Conservation (phyloP, 139 green algal species). For the Cymbomonas tetramitiformis region DNA sequence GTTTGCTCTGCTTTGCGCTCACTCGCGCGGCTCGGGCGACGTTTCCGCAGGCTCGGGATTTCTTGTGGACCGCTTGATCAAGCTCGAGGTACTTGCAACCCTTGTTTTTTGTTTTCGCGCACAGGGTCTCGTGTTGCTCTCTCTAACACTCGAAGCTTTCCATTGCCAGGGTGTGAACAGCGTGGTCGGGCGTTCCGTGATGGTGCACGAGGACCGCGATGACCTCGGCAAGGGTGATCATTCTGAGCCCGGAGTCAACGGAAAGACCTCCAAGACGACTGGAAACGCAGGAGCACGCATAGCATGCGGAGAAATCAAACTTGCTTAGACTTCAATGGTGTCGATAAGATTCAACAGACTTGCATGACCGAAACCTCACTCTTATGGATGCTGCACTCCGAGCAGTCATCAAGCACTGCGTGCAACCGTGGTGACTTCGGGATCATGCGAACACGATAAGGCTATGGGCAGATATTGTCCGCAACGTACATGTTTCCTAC, state of each 20-base stretch:
- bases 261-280: conserved; percentile 28
- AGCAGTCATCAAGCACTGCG: too few relatives aligned
- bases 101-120: not conserved
- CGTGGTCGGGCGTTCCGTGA: conserved; percentile 28
- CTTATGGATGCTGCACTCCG: too few relatives aligned
- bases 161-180: conserved; percentile 23
- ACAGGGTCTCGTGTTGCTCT: not conserved
- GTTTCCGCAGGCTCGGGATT: too few relatives aligned
- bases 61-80: not conserved
- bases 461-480: too few relatives aligned
- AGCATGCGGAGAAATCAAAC: conserved; percentile 26
- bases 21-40: too few relatives aligned
- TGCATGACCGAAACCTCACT: too few relatives aligned
- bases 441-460: too few relatives aligned
- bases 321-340: too few relatives aligned
- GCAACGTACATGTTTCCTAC: too few relatives aligned
- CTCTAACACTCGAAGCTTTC: conserved; percentile 27
- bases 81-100: not conserved
- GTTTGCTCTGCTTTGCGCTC: too few relatives aligned
- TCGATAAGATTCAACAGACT: too few relatives aligned
- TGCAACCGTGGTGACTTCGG: too few relatives aligned
- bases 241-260: conserved; percentile 2
- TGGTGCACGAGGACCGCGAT: conserved; percentile 32
- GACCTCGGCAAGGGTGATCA: conserved; percentile 30
- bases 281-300: conserved; percentile 35